Evolutionary conservation across 345 rosid species (phyloP).

Genomic region (Fremontodendron californicum): DNA sequence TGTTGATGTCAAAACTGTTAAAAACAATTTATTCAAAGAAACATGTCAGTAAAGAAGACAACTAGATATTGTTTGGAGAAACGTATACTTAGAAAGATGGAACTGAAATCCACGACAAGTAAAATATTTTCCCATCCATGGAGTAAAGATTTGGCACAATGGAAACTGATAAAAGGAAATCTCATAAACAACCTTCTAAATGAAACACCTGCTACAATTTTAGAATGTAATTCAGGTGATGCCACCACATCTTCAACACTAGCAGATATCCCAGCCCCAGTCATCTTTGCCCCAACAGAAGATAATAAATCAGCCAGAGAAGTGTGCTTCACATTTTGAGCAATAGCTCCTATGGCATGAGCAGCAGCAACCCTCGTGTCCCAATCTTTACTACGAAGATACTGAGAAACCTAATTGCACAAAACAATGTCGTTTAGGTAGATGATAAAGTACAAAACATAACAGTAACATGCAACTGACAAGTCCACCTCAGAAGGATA

Average conservation of each 20-base stretch:
- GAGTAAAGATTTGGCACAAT: neutral
- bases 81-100: neutral
- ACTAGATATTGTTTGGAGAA: neutral
- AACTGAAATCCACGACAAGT: neutral
- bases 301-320: conserved; percentile 66
- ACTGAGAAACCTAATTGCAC: conserved; percentile 69
- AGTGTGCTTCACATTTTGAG: conserved; percentile 82
- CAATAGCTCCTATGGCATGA: conserved; percentile 96
- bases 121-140: neutral
- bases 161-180: no score
- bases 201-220: conserved; percentile 55
- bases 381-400: conserved; percentile 94
- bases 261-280: conserved; percentile 59
- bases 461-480: neutral
- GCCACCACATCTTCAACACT: conserved; percentile 65
- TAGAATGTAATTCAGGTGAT: conserved; percentile 56
- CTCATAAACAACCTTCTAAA: conserved; percentile 68
- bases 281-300: conserved; percentile 57
- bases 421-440: neutral
- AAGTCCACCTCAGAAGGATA: neutral
- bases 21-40: neutral
- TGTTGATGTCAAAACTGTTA: conserved; percentile 85
- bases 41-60: neutral
- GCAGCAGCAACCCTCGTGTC: conserved; percentile 99
- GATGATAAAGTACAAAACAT: neutral